Evolutionary conservation across 169 alveolate genomes (phyloP).

Genomic region (Ophryocystis elektroscirrha): DNA sequence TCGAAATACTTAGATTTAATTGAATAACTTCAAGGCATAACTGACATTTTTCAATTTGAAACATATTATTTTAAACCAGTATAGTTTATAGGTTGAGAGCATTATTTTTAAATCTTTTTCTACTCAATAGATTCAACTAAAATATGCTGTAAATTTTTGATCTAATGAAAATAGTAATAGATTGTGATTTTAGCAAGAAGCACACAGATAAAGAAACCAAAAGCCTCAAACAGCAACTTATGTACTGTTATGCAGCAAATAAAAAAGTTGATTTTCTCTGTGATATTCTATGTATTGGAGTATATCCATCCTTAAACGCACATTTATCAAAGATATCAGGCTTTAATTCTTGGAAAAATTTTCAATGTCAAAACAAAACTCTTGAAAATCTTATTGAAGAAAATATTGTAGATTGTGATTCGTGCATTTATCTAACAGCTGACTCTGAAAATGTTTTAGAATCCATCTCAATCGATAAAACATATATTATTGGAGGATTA

Average conservation of each 20-base stretch:
- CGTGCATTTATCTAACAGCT: constrained; percentile 20
- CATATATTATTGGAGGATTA: constrained; percentile 25
- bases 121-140: too few species aligned
- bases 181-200: constrained; percentile 14
- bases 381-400: background rate
- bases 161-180: too few species aligned
- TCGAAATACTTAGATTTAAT: too few species aligned
- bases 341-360: too few species aligned
- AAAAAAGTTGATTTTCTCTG: background rate
- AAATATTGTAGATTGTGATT: background rate
- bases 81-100: too few species aligned
- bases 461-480: constrained; percentile 6
- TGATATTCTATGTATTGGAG: background rate
- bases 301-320: constrained; percentile 2
- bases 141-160: too few species aligned
- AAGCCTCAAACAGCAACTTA: constrained; percentile 19
- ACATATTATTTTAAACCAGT: too few species aligned
- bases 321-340: too few species aligned
- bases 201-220: constrained; percentile 5
- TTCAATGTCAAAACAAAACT: constrained; percentile 2
- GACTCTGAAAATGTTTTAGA: constrained; percentile 21
- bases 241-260: constrained; percentile 22
- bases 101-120: too few species aligned
- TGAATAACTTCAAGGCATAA: too few species aligned
- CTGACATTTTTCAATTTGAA: too few species aligned